Base-by-base conservation (phyloP, 179 eudicot genomes). In the Patellifolia procumbens region DNA sequence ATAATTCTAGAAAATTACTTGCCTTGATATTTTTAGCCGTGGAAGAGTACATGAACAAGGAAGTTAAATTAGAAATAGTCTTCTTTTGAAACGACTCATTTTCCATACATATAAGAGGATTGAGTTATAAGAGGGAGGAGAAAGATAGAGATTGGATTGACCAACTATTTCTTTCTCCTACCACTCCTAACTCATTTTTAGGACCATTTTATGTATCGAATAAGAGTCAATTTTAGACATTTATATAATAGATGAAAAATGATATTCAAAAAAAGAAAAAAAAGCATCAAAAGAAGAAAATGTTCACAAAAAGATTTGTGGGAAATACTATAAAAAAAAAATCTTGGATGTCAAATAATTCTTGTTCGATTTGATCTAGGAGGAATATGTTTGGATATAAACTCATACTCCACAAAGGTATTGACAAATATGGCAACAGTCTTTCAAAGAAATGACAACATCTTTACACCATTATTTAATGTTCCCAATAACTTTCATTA, bases 21-120 rank as follows among this genome's bases (percentile, higher is more conserved):
- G 74, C 62, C 35, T 49, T 24, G n/a, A 51, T 58, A 63, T 20
- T 71, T 73, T 65, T 81, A 6, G 84, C 78, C 81, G 80, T 81
- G 85, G 83, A 84, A 82, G 81, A 81, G 87, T 77, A 84, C 85
- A 79, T 81, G 87, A 79, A 84, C 87, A 79, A 37, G 11, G 76
- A 76, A 81, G 43, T 45, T 59, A 56, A 37, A 76, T 20, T 55
- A 55, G 51, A 12, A 2, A 29, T 10, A 11, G 51, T 19, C 26
- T 28, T 60, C 32, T 58, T 39, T 9, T n/a, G n/a, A 37, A 37
- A 3, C 4, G 42, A 7, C 42, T 37, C 42, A 4, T 37, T 37
- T 37, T 7, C 7, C 6, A 37, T 37, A 7, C 42, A 1, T 37
- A 37, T 4, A n/a, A n/a, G 7, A 32, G 31, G 43, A 32, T 32